These are phyloP conservation scores for Salix suchowensis DNA, from an alignment of 345 rosid genomes.

Conservation along the genomic window DNA sequence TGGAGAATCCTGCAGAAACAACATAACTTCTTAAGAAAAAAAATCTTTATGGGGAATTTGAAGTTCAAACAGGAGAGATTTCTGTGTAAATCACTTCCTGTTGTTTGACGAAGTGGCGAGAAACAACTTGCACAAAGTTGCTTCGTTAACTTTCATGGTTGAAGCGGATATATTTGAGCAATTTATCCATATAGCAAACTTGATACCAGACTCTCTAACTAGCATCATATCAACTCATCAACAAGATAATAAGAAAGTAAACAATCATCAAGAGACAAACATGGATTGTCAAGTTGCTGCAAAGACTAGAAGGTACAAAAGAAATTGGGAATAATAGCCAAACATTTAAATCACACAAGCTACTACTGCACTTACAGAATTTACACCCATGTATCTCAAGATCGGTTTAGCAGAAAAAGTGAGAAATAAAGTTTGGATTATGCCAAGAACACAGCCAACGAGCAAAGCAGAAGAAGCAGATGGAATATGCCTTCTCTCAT, in stretches of 20 bases:
- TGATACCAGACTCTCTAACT: too few relatives aligned
- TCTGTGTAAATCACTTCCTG: neutral
- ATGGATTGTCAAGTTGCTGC: too few relatives aligned
- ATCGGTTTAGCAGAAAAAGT: constrained; percentile 15
- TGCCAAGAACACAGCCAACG: constrained; percentile 26
- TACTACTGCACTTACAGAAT: constrained; percentile 13
- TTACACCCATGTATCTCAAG: constrained; percentile 23
- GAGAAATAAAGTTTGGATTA: constrained; percentile 19
- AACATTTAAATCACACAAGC: neutral
- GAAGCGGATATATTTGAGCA: too few relatives aligned
- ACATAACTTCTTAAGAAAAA: neutral
- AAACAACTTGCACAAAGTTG: neutral
- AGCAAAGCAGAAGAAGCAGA: constrained; percentile 35
- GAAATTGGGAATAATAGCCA: neutral
- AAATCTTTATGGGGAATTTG: neutral
- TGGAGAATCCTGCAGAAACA: constrained; percentile 25
- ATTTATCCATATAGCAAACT: too few relatives aligned
- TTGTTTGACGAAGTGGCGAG: neutral
- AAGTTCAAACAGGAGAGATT: neutral
- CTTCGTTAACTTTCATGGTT: neutral
- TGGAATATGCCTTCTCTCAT: constrained; percentile 25
- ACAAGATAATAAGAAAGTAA: too few relatives aligned
- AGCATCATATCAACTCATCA: too few relatives aligned
- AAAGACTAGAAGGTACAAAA: too few relatives aligned
- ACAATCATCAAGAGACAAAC: too few relatives aligned